Base-by-base conservation (phyloP, 73 alveolate species). In the Loxodes magnus region DNA sequence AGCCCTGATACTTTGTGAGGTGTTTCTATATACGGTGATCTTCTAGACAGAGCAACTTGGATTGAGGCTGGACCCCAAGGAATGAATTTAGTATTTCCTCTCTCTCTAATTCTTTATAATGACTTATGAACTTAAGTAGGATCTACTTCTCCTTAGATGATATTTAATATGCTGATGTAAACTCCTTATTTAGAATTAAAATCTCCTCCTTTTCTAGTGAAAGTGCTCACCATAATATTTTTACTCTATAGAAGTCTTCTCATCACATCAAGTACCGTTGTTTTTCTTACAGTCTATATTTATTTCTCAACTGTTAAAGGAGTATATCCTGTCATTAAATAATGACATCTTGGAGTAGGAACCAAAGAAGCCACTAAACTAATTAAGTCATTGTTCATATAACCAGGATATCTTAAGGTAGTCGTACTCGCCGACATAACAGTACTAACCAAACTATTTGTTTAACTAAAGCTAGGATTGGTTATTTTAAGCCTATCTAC, bases 51-150 rank as follows among this genome's bases (percentile, higher is more conserved):
- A 2, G 98, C 98, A 16, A 92, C 99, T 56, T 94, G 87, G 38
- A 94, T 94, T 27, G 97, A 82, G 24, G 98, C 98, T 9, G 99
- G 99, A 3, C 99, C 99, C 99, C 99, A 94, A 43, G 96, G 94
- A 43, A 94, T 94, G 76, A 94, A 94, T 64, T 90, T 85, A 36
- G 98, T 98, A 28, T 92, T 63, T 64, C 89, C 89, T 50, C 98
- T 76, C 61, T 88, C 98, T 31, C 98, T 52, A 37, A 87, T 90
- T 74, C 98, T 78, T 59, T 94, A 88, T 17, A 94, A 87, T 22
- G 97, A 83, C 73, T 94, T 94, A 71, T 94, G 99, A 1, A 94
- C 96, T 90, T 94, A 87, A 6, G 99, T 92, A 7, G 99, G 98
- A 66, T 94, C 99, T 35, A 91, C 99, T 31, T 94, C 99, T 14